phyloP scores from a whole-genome alignment of 2,329 filamentous ascomycete species.

The Fusarium transvaalense region DNA sequence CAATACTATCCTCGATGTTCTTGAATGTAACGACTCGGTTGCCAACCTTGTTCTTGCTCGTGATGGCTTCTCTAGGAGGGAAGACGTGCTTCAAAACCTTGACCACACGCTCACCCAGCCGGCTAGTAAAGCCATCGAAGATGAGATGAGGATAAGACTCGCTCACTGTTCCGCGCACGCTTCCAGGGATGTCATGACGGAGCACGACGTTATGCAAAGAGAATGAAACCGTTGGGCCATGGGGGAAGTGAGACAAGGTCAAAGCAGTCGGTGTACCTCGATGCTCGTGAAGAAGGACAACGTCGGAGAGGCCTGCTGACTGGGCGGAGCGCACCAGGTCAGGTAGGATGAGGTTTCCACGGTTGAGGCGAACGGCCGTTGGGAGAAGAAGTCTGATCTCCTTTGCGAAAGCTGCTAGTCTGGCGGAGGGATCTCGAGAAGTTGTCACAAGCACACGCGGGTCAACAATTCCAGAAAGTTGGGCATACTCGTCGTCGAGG shows the following conservation, averaged over 20 bases:
- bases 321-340: slow-evolving; percentile 88
- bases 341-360: slow-evolving; percentile 88
- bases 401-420: slow-evolving; percentile 91
- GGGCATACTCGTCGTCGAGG: slow-evolving; percentile 89
- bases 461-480: slow-evolving; percentile 91
- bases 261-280: slow-evolving; percentile 91
- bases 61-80: slow-evolving; percentile 84
- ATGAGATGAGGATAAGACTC: slow-evolving; percentile 95
- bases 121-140: slow-evolving; percentile 91
- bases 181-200: slow-evolving; percentile 91
- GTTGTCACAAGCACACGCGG: slow-evolving; percentile 92
- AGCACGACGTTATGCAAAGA: slow-evolving; percentile 93
- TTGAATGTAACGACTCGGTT: slow-evolving; percentile 93
- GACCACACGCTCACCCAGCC: slow-evolving; percentile 83
- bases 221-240: slow-evolving; percentile 84
- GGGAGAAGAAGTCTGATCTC: slow-evolving; percentile 88
- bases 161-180: slow-evolving; percentile 85
- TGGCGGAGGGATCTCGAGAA: slow-evolving; percentile 85
- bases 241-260: slow-evolving; percentile 87
- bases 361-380: slow-evolving; percentile 88
- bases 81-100: slow-evolving; percentile 96
- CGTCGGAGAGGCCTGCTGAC: slow-evolving; percentile 82
- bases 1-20: slow-evolving; percentile 93
- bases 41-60: slow-evolving; percentile 79
- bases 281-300: slow-evolving; percentile 91